Evolutionary conservation across 306 rosid genomes (phyloP), one percentile per base, ranked within the genome.

Genomic region (Astragalus membranaceus): DNA sequence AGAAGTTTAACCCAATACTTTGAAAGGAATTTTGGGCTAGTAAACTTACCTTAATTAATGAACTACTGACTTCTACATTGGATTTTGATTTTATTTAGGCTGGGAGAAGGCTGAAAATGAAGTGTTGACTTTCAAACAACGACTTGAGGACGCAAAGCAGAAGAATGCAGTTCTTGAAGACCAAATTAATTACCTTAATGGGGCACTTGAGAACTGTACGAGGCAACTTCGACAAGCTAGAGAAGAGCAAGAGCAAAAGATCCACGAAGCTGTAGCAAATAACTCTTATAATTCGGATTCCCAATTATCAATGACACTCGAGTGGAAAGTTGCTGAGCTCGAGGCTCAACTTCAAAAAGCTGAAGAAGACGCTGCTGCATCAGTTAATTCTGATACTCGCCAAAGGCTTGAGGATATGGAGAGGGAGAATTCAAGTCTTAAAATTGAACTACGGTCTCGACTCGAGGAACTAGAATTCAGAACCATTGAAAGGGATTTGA

Each of bases 41-140:
- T 43, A 51, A 51, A 33, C 69, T 33, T 61, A 20, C 30, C 30
- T 26, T 26, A 3, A 26, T 26, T 26, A 26, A 26, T 26, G 30
- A 43, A 67, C 33, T 49, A 65, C 10, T 50, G 47, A 10, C 10
- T 43, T 55, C 14, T 29, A 12, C 7, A 52, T 82, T 65, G 53
- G 54, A n/a, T 53, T 71, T 75, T 61, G 44, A 37, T 39, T 53
- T 47, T 58, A 17, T 68, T 61, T 73, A 90, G 97, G 97, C 48
- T 90, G 95, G 97, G 97, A 90, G 83, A 90, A 84, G 65, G 88
- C 97, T 47, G 92, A 84, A 80, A 86, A 75, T 72, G 97, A 88
- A 78, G 82, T 80, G 46, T 17, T 65, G 26, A 49, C 69, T 62
- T 77, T 88, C 66, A 86, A 80, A 73, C 85, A 88, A 71, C 85